These are phyloP conservation scores for Alternaria ventricosa DNA, from an alignment of 2,329 filamentous ascomycete genomes.

Conservation along the genomic window DNA sequence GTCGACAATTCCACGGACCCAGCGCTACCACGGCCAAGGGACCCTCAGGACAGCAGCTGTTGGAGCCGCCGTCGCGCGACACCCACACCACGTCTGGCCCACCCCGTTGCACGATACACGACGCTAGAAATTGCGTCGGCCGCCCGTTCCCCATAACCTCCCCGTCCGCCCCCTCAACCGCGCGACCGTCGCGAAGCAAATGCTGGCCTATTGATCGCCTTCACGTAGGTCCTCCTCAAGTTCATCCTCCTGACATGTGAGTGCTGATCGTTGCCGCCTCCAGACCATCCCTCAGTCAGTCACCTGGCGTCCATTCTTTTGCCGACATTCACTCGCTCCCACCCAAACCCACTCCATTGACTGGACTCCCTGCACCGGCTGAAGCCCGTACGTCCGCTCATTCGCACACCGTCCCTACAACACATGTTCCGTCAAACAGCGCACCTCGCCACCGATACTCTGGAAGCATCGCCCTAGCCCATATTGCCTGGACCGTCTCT, in stretches of 20 bases:
- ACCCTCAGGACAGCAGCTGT: slow-evolving; percentile 12
- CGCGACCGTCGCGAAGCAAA: slow-evolving; percentile 28
- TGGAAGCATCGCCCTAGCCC: slow-evolving; percentile 26
- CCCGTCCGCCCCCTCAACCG: slow-evolving; percentile 16
- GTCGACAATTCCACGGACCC: slow-evolving; percentile 32
- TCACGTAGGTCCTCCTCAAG: slow-evolving; percentile 30
- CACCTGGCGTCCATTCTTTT: slow-evolving; percentile 52
- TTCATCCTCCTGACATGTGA: slow-evolving; percentile 13
- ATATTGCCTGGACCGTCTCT: slow-evolving; percentile 17
- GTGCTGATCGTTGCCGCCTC: slow-evolving; percentile 33
- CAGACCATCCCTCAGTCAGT: slow-evolving; percentile 43
- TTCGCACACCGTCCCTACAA: slow-evolving; percentile 40
- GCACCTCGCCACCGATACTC: slow-evolving; percentile 29
- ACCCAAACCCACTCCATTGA: slow-evolving; percentile 42
- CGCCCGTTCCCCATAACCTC: slow-evolving; percentile 16
- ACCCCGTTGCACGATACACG: slow-evolving; percentile 27
- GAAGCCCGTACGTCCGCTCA: slow-evolving; percentile 41
- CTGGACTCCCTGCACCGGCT: slow-evolving; percentile 39
- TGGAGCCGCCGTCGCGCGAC: slow-evolving; percentile 19
- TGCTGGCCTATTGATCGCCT: slow-evolving; percentile 42
- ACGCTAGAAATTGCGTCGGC: slow-evolving; percentile 17
- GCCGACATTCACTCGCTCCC: slow-evolving; percentile 42
- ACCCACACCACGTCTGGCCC: slow-evolving; percentile 21
- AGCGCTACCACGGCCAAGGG: slow-evolving; percentile 13
- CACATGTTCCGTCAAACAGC: slow-evolving; percentile 32